These are phyloP conservation scores for Coniosporium apollinis DNA, from an alignment of 495 filamentous ascomycete genomes.

Conservation along the genomic window DNA sequence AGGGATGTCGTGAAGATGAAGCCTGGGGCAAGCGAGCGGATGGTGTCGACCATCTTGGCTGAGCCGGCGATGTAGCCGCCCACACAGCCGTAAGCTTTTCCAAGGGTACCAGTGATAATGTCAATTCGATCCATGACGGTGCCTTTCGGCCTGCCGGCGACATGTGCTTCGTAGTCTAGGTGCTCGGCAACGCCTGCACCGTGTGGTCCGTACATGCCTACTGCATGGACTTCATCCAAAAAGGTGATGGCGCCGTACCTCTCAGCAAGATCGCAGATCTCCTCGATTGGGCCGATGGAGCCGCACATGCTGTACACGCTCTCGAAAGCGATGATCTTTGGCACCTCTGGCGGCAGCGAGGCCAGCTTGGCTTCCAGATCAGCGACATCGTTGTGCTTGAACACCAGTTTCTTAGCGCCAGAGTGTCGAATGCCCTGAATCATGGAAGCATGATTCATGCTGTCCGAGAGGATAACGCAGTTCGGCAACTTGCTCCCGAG, in stretches of 20 bases:
- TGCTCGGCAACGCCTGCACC: constrained; percentile 96
- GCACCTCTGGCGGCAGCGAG: constrained; percentile 61
- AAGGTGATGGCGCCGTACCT: constrained; percentile 98
- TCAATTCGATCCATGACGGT: constrained; percentile 92
- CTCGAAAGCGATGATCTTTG: constrained; percentile 98
- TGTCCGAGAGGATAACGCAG: constrained; percentile 91
- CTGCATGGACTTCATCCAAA: constrained; percentile 93
- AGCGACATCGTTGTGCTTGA: constrained; percentile 88
- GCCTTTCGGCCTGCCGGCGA: constrained; percentile 48
- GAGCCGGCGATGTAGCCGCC: constrained; percentile 94
- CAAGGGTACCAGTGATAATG: constrained; percentile 92
- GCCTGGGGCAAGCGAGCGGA: constrained; percentile 86
- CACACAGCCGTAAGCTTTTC: constrained; percentile 95
- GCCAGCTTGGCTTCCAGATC: constrained; percentile 87
- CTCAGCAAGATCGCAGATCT: constrained; percentile 88
- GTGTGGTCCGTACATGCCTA: constrained; percentile 96
- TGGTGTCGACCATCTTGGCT: constrained; percentile 77
- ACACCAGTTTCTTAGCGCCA: constrained; percentile 88
- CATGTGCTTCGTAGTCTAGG: constrained; percentile 75
- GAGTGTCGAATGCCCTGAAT: constrained; percentile 98
- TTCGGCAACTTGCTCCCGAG: constrained; percentile 89
- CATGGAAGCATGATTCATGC: constrained; percentile 95
- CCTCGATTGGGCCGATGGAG: constrained; percentile 84
- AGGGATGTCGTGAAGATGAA: constrained; percentile 99
- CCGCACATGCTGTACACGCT: constrained; percentile 99